Evolutionary conservation across 2,329 filamentous ascomycete genomes (phyloP).

Genomic region (Talaromyces sp.): DNA sequence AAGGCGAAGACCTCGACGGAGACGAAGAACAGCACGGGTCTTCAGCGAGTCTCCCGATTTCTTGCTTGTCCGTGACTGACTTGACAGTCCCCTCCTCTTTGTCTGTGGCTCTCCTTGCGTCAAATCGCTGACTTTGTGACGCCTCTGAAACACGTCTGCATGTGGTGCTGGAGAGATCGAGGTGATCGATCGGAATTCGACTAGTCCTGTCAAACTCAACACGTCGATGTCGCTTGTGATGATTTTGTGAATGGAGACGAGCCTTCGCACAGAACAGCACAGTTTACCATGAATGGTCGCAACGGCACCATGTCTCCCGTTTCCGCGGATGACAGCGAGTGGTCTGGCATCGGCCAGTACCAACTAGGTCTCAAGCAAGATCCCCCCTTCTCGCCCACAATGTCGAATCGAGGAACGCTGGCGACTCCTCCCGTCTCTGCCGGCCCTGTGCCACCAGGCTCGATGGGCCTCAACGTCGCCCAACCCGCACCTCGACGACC

Average conservation of each 20-base stretch:
- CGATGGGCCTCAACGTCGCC: constrained; percentile 53
- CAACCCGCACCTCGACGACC: constrained; percentile 19
- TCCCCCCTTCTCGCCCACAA: constrained; percentile 40
- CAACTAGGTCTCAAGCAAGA: constrained; percentile 42
- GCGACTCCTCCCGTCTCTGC: constrained; percentile 67
- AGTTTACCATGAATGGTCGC: constrained; percentile 58
- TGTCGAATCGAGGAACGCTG: constrained; percentile 48
- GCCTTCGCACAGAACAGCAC: not conserved
- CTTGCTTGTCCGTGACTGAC: not conserved
- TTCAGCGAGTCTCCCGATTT: too few species aligned
- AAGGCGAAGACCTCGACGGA: not conserved
- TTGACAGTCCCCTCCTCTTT: not conserved
- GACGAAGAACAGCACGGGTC: not conserved
- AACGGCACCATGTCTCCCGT: constrained; percentile 76
- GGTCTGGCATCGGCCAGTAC: constrained; percentile 67
- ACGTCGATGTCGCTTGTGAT: not conserved
- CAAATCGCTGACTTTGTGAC: not conserved
- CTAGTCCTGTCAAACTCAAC: too few species aligned
- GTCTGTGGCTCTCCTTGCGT: not conserved
- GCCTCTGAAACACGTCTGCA: not conserved
- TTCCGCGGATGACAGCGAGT: constrained; percentile 77
- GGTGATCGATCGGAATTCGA: not conserved
- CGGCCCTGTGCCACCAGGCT: constrained; percentile 42
- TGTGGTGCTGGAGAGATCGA: not conserved
- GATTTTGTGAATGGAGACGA: not conserved